A percentile compares a stretch with the other conserved stretches of the same genome.
These are phyloP conservation scores for Hirschfeldia incana DNA, from an alignment of 345 rosid genomes.

Conservation along the genomic window DNA sequence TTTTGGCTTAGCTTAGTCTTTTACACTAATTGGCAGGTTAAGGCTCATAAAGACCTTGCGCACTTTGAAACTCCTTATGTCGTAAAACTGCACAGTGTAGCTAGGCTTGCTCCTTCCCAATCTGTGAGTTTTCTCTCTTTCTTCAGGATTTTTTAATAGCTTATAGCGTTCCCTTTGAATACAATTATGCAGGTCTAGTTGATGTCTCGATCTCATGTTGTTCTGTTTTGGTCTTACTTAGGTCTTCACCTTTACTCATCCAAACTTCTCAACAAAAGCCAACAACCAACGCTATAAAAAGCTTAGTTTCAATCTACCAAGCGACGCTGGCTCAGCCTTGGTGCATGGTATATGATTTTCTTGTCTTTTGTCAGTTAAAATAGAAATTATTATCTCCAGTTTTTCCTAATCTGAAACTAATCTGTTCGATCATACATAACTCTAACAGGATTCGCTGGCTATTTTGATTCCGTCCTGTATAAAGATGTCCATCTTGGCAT, in stretches of 20 bases:
- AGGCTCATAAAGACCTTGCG: slow-evolving; percentile 80
- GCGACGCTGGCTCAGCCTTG: slow-evolving; percentile 75
- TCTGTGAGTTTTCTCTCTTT: slow-evolving; percentile 55
- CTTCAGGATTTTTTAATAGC: not conserved
- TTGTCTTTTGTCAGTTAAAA: not conserved
- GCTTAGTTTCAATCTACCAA: slow-evolving; percentile 68
- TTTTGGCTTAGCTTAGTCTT: slow-evolving; percentile 2
- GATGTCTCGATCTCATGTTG: not conserved
- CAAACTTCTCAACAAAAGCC: slow-evolving; percentile 55
- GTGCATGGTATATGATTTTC: slow-evolving; percentile 68
- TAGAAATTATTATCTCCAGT: not conserved
- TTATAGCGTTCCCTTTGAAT: not conserved
- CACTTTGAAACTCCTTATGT: slow-evolving; percentile 99
- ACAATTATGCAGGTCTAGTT: slow-evolving; percentile 9
- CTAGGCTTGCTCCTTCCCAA: slow-evolving; percentile 81
- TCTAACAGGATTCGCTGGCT: slow-evolving; percentile 86
- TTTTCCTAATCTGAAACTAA: slow-evolving; percentile 1
- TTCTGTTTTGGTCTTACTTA: slow-evolving; percentile 32
- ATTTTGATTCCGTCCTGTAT: slow-evolving; percentile 84
- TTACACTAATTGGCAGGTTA: slow-evolving; percentile 58
- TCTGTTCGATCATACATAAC: slow-evolving; percentile 8
- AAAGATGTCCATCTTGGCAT: slow-evolving; percentile 96
- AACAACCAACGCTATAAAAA: slow-evolving; percentile 79
- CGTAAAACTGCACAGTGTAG: slow-evolving; percentile 86
- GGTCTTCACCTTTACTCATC: slow-evolving; percentile 95